Conservation (phyloP, 495 filamentous ascomycete genomes). For the Penicillium antarcticum region DNA sequence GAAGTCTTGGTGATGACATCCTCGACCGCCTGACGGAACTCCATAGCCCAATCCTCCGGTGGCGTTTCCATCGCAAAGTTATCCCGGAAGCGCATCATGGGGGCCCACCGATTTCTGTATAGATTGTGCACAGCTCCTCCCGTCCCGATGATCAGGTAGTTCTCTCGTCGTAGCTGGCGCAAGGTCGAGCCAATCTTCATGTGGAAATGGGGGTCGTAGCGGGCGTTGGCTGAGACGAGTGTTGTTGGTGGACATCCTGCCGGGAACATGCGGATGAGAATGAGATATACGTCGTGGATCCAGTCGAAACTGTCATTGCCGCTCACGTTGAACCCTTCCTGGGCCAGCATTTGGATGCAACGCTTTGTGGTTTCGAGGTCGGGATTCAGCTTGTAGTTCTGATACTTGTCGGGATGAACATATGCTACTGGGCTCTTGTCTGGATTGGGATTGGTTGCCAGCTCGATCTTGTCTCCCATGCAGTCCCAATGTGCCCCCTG, state of each 20-base stretch:
- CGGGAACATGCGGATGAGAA: slow-evolving; percentile 64
- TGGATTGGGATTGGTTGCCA: slow-evolving; percentile 54
- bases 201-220: slow-evolving; percentile 61
- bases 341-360: slow-evolving; percentile 41
- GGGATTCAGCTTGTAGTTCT: slow-evolving; percentile 51
- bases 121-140: slow-evolving; percentile 64
- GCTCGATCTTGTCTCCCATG: slow-evolving; percentile 44
- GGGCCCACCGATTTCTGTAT: slow-evolving; percentile 58
- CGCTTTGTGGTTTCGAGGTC: slow-evolving; percentile 46
- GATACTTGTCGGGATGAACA: slow-evolving; percentile 57
- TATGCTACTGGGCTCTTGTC: slow-evolving; percentile 55
- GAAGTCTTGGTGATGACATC: slow-evolving; percentile 49
- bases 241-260: slow-evolving; percentile 53
- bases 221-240: slow-evolving; percentile 54
- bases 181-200: slow-evolving; percentile 51
- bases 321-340: slow-evolving; percentile 47
- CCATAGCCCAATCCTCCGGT: slow-evolving; percentile 53
- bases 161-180: slow-evolving; percentile 45
- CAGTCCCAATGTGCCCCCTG: slow-evolving; percentile 62
- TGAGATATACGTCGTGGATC: slow-evolving; percentile 64
- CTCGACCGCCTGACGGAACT: slow-evolving; percentile 59
- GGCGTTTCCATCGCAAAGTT: slow-evolving; percentile 56
- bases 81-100: slow-evolving; percentile 56
- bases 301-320: slow-evolving; percentile 53
- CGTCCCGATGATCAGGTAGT: slow-evolving; percentile 56